Evolutionary conservation across 2,329 filamentous ascomycete genomes (phyloP).

Genomic region (Chrysoporthe deuterocubensis): DNA sequence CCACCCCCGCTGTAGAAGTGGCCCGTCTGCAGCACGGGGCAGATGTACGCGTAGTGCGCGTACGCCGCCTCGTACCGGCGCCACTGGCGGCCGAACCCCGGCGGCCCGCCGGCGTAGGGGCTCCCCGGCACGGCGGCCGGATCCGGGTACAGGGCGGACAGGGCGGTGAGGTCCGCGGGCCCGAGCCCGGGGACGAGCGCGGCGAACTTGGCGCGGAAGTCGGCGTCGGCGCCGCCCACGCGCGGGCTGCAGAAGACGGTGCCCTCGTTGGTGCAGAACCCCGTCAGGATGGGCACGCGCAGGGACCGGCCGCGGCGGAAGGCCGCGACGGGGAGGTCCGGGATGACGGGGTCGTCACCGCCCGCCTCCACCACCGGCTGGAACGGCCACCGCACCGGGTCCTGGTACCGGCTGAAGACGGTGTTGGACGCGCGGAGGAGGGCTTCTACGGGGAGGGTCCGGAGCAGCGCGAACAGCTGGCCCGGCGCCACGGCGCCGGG

Average conservation of each 20-base stretch:
- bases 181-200: slow-evolving; percentile 63
- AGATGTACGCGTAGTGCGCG: slow-evolving; percentile 67
- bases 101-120: slow-evolving; percentile 44
- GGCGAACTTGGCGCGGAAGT: slow-evolving; percentile 65
- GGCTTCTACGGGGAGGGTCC: slow-evolving; percentile 43
- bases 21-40: slow-evolving; percentile 65
- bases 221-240: slow-evolving; percentile 46
- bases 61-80: slow-evolving; percentile 63
- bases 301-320: slow-evolving; percentile 59
- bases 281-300: slow-evolving; percentile 67
- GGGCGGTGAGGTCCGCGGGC: slow-evolving; percentile 52
- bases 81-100: slow-evolving; percentile 57
- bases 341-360: slow-evolving; percentile 51
- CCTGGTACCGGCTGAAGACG: slow-evolving; percentile 50
- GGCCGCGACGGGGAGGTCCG: slow-evolving; percentile 60
- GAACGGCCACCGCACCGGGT: slow-evolving; percentile 63
- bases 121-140: slow-evolving; percentile 47
- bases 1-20: slow-evolving; percentile 41
- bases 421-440: slow-evolving; percentile 47
- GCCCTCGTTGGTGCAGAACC: slow-evolving; percentile 74
- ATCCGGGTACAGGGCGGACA: slow-evolving; percentile 67
- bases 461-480: slow-evolving; percentile 56
- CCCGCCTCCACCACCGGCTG: slow-evolving; percentile 66
- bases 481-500: slow-evolving; percentile 48
- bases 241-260: slow-evolving; percentile 62